Conservation (phyloP, 2,329 filamentous ascomycete species). For the Monilinia aucupariae region DNA sequence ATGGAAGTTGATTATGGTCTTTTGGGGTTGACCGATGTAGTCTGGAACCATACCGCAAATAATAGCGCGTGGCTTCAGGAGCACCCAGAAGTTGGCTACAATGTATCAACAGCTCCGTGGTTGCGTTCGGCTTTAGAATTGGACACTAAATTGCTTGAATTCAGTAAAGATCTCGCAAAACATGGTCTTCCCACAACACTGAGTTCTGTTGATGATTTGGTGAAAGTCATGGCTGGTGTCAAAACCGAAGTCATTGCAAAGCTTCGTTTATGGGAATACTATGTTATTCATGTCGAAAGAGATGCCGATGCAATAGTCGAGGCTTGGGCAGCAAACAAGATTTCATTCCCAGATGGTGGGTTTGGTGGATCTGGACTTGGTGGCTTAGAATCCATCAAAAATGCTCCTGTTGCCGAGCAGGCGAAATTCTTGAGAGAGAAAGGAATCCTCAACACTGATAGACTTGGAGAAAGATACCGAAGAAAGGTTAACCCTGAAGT, state of each 20-base stretch:
- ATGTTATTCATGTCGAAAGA: conserved; percentile 72
- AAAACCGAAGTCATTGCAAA: conserved; percentile 73
- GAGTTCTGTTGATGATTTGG: conserved; percentile 63
- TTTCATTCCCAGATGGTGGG: conserved; percentile 48
- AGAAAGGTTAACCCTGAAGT: conserved; percentile 64
- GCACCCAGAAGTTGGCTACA: conserved; percentile 94
- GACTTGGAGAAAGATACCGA: conserved; percentile 73
- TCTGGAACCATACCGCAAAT: conserved; percentile 95
- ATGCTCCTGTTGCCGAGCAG: conserved; percentile 52
- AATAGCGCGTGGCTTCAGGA: conserved; percentile 92
- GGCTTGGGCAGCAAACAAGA: conserved; percentile 62
- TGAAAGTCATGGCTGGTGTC: conserved; percentile 76
- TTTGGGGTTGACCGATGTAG: conserved; percentile 88
- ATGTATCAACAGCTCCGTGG: conserved; percentile 81
- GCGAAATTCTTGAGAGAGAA: conserved; percentile 54
- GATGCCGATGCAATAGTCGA: conserved; percentile 64
- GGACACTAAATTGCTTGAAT: conserved; percentile 66
- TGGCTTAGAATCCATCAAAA: conserved; percentile 48
- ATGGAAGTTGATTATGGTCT: conserved; percentile 82
- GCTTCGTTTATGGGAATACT: conserved; percentile 89
- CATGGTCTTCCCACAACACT: conserved; percentile 73
- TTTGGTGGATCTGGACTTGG: conserved; percentile 44
- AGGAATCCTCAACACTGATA: conserved; percentile 65
- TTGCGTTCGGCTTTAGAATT: conserved; percentile 68
- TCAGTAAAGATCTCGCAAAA: conserved; percentile 54